A percentile compares a stretch with the other conserved stretches of the same genome.
These are phyloP conservation scores for Pyrenochaeta sp. DNA, from an alignment of 2,329 filamentous ascomycete species.

Conservation along the genomic window DNA sequence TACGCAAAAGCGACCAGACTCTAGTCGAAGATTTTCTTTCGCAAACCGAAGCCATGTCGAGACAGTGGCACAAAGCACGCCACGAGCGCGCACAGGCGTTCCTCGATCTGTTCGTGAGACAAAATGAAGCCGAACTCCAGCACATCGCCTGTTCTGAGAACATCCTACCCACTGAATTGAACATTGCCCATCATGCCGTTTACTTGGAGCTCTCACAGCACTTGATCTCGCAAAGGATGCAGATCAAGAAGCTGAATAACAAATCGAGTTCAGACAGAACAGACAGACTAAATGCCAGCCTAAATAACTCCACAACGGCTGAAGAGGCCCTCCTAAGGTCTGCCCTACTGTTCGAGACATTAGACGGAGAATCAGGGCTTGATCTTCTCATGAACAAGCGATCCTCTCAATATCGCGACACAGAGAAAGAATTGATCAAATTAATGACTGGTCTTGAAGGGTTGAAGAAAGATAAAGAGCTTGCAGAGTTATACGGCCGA, in stretches of 20 bases:
- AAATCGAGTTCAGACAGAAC: slow-evolving; percentile 49
- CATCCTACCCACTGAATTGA: slow-evolving; percentile 55
- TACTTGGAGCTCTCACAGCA: slow-evolving; percentile 66
- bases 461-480: slow-evolving; percentile 14
- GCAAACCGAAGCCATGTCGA: slow-evolving; percentile 59
- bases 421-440: slow-evolving; percentile 18
- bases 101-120: slow-evolving; percentile 61
- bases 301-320: slow-evolving; percentile 56
- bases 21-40: slow-evolving; percentile 65
- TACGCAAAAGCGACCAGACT: slow-evolving; percentile 40
- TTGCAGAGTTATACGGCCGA: slow-evolving; percentile 21
- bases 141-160: slow-evolving; percentile 55
- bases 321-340: slow-evolving; percentile 64
- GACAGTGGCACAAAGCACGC: slow-evolving; percentile 61
- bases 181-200: slow-evolving; percentile 59
- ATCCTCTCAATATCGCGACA: slow-evolving; percentile 18
- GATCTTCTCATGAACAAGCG: slow-evolving; percentile 23
- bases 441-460: slow-evolving; percentile 28
- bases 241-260: slow-evolving; percentile 50
- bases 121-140: slow-evolving; percentile 44
- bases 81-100: slow-evolving; percentile 64
- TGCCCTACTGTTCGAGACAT: slow-evolving; percentile 38
- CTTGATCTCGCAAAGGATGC: slow-evolving; percentile 61
- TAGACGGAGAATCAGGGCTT: slow-evolving; percentile 22
- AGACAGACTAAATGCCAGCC: slow-evolving; percentile 54